A percentile compares a stretch with the other conserved stretches of the same genome.
These are phyloP conservation scores for Colletotrichum cuscutae DNA, from an alignment of 2,329 filamentous ascomycete species.

Conservation along the genomic window DNA sequence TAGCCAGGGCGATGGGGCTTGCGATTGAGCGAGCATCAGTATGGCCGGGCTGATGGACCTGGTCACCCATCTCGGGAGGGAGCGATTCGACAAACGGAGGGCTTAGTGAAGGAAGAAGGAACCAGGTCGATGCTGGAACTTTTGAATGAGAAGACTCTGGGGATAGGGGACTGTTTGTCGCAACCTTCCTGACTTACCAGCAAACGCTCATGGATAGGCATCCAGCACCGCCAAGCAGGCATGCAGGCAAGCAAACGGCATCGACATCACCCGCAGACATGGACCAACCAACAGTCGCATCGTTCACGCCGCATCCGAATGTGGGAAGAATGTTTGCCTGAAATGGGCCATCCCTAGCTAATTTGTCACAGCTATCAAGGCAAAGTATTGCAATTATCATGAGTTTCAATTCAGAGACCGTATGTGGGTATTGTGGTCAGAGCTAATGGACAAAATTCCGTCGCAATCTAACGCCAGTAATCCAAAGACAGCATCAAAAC, in stretches of 20 bases:
- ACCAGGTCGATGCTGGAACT: neutral
- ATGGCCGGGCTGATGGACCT: neutral
- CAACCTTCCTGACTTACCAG: too few species aligned
- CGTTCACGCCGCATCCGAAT: neutral
- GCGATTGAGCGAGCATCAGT: conserved; percentile 6
- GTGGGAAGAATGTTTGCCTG: neutral
- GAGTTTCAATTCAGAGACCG: neutral
- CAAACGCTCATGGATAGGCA: too few species aligned
- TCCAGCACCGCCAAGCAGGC: too few species aligned
- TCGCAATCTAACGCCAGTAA: neutral
- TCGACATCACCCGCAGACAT: too few species aligned
- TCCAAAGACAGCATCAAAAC: conserved; percentile 13
- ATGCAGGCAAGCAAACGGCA: too few species aligned
- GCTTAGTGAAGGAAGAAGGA: neutral
- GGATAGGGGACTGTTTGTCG: neutral
- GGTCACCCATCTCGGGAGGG: conserved; percentile 16
- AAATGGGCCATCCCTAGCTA: too few species aligned
- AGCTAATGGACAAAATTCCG: conserved; percentile 4
- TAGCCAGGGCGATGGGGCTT: neutral
- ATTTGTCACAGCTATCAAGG: neutral
- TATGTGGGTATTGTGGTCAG: conserved; percentile 22
- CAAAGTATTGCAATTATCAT: neutral
- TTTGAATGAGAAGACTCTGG: neutral
- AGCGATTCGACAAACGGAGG: neutral
- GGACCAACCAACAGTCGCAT: neutral